Percentiles rank a stretch among this genome's conserved stretches.
Conservation (phyloP, 768 basidiomycete genomes). For the Leccinum obscurum region DNA sequence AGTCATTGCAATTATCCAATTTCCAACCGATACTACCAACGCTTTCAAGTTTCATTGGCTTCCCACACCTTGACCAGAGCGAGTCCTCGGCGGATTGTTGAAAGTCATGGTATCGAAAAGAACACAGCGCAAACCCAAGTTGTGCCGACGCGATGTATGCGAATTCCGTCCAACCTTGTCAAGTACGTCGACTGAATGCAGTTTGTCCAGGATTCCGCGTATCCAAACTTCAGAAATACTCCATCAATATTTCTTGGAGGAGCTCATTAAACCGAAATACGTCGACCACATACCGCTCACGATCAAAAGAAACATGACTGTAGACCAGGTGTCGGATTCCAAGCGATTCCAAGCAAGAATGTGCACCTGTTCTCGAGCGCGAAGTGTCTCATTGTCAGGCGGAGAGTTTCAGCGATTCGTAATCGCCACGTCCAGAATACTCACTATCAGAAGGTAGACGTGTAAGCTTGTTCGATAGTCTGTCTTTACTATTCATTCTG, state of each 20-base stretch:
- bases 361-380: slow-evolving; percentile 72
- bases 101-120: slow-evolving; percentile 99
- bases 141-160: slow-evolving; percentile 91
- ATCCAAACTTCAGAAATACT: slow-evolving; percentile 98
- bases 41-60: slow-evolving; percentile 98
- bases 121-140: slow-evolving; percentile 94
- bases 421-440: slow-evolving; percentile 61
- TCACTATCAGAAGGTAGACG: slow-evolving; percentile 74
- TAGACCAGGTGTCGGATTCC: slow-evolving; percentile 86
- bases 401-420: slow-evolving; percentile 93
- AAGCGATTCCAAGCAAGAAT: slow-evolving; percentile 92
- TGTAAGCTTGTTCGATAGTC: slow-evolving; percentile 53
- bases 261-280: slow-evolving; percentile 99
- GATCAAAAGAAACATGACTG: slow-evolving; percentile 87
- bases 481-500: not conserved
- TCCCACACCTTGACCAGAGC: slow-evolving; percentile 94
- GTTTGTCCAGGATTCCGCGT: slow-evolving; percentile 77
- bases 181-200: not conserved
- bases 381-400: slow-evolving; percentile 87
- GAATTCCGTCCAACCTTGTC: not conserved
- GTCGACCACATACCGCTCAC: slow-evolving; percentile 98
- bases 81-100: slow-evolving; percentile 94
- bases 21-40: slow-evolving; percentile 97
- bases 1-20: slow-evolving; percentile 97
- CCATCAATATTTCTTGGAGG: slow-evolving; percentile 96